Conservation (phyloP, 2,329 filamentous ascomycete genomes). For the Seiridium cupressi region DNA sequence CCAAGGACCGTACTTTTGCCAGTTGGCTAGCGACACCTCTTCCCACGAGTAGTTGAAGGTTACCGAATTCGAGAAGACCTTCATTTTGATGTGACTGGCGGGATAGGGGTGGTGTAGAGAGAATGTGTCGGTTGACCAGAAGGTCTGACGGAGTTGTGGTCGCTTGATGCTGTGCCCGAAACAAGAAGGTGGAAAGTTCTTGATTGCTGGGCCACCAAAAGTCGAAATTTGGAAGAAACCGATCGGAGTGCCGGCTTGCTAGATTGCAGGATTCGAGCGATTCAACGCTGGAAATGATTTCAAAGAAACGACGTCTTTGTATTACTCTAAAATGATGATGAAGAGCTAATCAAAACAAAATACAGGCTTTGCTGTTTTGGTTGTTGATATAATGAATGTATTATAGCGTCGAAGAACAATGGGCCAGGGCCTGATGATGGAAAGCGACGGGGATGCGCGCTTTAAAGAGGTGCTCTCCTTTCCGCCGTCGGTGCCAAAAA, state of each 20-base stretch:
- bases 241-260: not conserved
- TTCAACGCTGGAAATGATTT: too few relatives aligned
- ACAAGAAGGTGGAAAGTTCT: not conserved
- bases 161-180: too few relatives aligned
- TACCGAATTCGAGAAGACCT: conserved; percentile 87
- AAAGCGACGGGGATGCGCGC: conserved; percentile 4
- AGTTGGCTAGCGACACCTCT: conserved; percentile 95
- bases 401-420: not conserved
- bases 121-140: not conserved
- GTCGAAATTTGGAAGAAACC: not conserved
- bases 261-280: not conserved
- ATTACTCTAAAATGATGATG: not conserved
- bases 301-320: too few relatives aligned
- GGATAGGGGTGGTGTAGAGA: not conserved
- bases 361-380: not conserved
- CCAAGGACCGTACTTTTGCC: conserved; percentile 98
- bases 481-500: not conserved
- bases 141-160: not conserved
- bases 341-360: not conserved
- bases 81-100: conserved; percentile 59
- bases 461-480: conserved; percentile 1
- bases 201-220: not conserved
- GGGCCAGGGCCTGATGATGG: not conserved
- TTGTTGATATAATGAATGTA: conserved; percentile 6
- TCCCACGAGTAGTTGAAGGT: conserved; percentile 99